Conservation (phyloP, 1,139 yeast genomes). For the Suhomyces chickasaworum region DNA sequence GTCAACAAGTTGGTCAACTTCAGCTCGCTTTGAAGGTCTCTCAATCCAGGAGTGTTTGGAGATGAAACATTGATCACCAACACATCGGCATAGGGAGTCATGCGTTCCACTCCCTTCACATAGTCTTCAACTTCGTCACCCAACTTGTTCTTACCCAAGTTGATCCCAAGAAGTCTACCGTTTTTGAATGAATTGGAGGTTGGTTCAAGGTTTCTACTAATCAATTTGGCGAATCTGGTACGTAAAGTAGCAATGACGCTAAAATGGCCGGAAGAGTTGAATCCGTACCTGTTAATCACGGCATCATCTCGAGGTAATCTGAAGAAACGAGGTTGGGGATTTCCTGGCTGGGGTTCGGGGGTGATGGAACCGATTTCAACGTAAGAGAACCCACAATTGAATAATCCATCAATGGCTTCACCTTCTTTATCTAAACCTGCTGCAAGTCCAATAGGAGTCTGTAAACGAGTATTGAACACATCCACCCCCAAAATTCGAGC, state of each 20-base stretch:
- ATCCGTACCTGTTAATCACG: slow-evolving; percentile 91
- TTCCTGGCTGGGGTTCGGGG: slow-evolving; percentile 92
- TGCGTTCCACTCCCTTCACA: slow-evolving; percentile 75
- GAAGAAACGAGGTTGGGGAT: slow-evolving; percentile 87
- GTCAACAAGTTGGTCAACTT: slow-evolving; percentile 68
- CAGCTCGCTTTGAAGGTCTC: slow-evolving; percentile 79
- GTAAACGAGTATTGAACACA: slow-evolving; percentile 64
- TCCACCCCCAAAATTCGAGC: slow-evolving; percentile 57
- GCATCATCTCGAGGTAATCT: slow-evolving; percentile 84
- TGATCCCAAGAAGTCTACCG: slow-evolving; percentile 73
- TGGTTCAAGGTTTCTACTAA: slow-evolving; percentile 26
- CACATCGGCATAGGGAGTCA: slow-evolving; percentile 86
- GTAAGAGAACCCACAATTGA: slow-evolving; percentile 79
- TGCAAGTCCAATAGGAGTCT: slow-evolving; percentile 87
- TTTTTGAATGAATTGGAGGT: slow-evolving; percentile 59
- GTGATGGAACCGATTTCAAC: slow-evolving; percentile 94
- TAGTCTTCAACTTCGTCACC: slow-evolving; percentile 92
- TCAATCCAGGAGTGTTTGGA: slow-evolving; percentile 94
- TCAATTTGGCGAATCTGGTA: slow-evolving; percentile 53
- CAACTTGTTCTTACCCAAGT: slow-evolving; percentile 86
- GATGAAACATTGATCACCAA: slow-evolving; percentile 91
- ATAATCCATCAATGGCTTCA: slow-evolving; percentile 84
- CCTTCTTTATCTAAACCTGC: slow-evolving; percentile 97
- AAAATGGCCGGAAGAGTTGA: slow-evolving; percentile 88
- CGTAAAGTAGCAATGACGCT: slow-evolving; percentile 67